Percentiles rank a stretch among this genome's conserved stretches.
These are phyloP conservation scores for Phoenix dactylifera DNA, from an alignment of 176 grass and related monocot species.

Conservation along the genomic window DNA sequence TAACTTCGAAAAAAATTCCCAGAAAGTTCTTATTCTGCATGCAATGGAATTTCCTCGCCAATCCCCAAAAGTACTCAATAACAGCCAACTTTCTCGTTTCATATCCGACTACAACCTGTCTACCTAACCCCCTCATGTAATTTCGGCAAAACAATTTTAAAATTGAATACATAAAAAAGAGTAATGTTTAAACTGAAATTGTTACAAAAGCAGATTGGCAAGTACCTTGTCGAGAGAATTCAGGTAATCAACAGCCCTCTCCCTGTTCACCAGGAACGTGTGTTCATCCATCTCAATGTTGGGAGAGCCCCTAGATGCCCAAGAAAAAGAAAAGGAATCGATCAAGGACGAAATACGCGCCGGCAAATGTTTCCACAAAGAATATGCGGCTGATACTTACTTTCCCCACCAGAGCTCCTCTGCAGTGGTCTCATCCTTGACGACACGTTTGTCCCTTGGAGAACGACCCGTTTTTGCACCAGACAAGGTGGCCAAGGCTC, in stretches of 20 bases:
- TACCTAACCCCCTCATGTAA: no score
- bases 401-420: conserved; percentile 98
- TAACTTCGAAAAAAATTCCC: no score
- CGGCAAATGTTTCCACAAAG: not conserved
- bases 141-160: no score
- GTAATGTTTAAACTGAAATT: no score
- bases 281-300: conserved; percentile 99
- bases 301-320: conserved; percentile 44
- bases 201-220: not conserved
- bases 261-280: conserved; percentile 83
- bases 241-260: conserved; percentile 94
- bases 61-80: no score
- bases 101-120: no score
- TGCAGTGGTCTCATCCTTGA: conserved; percentile 68
- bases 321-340: not conserved
- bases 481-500: conserved; percentile 84
- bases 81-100: no score
- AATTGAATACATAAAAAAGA: no score
- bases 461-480: conserved; percentile 94
- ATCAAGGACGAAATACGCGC: not conserved
- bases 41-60: no score
- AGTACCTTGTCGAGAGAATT: conserved; percentile 92
- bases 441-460: conserved; percentile 88
- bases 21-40: no score
- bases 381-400: conserved; percentile 34